Conservation (phyloP, 805 yeast genomes). For the Blastobotrys terrestris region DNA sequence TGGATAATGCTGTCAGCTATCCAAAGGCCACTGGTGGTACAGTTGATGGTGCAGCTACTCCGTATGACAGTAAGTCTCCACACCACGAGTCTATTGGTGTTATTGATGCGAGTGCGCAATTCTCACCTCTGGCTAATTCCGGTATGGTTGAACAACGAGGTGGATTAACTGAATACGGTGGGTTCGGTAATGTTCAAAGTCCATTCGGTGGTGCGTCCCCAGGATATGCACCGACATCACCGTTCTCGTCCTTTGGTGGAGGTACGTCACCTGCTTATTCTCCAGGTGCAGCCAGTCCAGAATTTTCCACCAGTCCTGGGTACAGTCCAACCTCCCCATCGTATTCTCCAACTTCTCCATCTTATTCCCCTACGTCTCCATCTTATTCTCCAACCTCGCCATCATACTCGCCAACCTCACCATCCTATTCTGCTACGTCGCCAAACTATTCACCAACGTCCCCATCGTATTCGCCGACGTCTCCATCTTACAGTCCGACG, state of each 20-base stretch:
- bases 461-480: constrained; percentile 57
- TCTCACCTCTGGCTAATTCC: constrained; percentile 88
- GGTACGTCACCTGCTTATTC: constrained; percentile 67
- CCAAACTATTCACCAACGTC: constrained; percentile 67
- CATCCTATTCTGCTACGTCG: constrained; percentile 61
- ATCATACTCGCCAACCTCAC: constrained; percentile 55
- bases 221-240: constrained; percentile 69
- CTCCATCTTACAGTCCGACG: constrained; percentile 68
- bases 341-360: constrained; percentile 71
- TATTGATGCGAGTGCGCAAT: constrained; percentile 58
- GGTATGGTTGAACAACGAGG: constrained; percentile 78
- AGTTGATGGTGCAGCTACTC: constrained; percentile 88
- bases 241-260: constrained; percentile 55
- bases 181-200: constrained; percentile 45
- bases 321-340: constrained; percentile 65
- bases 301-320: constrained; percentile 65
- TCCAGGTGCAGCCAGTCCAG: constrained; percentile 56
- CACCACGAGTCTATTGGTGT: constrained; percentile 27
- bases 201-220: constrained; percentile 52
- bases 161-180: constrained; percentile 85
- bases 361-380: constrained; percentile 79
- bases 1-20: constrained; percentile 13
- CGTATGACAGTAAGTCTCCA: constrained; percentile 67
- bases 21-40: constrained; percentile 48
- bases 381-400: constrained; percentile 76